Percentiles rank a stretch among this genome's conserved stretches.
These are phyloP conservation scores for Trichomonas tenax DNA, from an alignment of 208 protist genomes.

Conservation along the genomic window DNA sequence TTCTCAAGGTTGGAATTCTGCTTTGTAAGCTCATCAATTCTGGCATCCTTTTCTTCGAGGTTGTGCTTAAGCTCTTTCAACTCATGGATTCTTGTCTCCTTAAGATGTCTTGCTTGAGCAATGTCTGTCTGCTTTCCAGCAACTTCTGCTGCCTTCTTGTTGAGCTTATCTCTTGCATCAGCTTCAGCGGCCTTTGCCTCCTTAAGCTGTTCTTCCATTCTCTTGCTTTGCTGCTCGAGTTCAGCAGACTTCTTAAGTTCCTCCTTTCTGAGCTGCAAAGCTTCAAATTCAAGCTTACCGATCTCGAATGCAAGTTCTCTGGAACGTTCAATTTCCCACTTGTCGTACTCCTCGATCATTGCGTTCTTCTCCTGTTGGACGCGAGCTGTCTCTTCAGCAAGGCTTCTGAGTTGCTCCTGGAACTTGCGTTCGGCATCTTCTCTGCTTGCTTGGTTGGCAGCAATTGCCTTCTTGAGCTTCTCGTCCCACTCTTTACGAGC, in stretches of 20 bases:
- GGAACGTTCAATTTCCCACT: neutral
- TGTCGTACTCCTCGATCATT: neutral
- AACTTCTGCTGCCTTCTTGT: neutral
- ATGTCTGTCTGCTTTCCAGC: neutral
- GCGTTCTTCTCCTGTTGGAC: neutral
- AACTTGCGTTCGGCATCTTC: neutral
- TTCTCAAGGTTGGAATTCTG: neutral
- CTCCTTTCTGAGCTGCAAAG: neutral
- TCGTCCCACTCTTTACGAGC: neutral
- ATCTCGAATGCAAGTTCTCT: neutral
- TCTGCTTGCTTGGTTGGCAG: neutral
- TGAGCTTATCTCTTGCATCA: neutral
- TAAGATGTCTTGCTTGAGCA: neutral
- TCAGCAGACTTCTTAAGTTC: neutral
- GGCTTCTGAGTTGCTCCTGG: neutral
- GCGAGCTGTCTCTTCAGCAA: neutral
- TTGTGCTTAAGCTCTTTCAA: neutral
- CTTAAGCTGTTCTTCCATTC: neutral
- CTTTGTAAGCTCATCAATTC: neutral
- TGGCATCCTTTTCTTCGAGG: neutral
- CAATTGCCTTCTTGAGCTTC: neutral
- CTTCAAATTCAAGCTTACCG: neutral
- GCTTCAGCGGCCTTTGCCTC: neutral
- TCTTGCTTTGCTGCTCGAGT: neutral
- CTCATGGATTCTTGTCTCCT: neutral